phyloP scores from a whole-genome alignment of 768 basidiomycete species.

The Boletus vinaceobasis region DNA sequence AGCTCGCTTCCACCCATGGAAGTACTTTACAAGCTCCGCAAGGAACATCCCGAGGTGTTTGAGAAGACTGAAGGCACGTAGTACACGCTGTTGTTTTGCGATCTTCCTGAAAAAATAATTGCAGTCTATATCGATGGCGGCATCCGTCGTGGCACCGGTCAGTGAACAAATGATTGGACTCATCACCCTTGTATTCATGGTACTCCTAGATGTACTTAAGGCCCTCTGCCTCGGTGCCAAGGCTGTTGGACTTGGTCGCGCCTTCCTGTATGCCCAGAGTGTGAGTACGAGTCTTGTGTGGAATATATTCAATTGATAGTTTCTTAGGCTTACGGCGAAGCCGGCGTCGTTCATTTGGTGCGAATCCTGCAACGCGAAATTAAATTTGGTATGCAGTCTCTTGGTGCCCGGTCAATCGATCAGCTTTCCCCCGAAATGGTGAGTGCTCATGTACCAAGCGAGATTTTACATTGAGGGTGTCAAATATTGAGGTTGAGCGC shows the following conservation, averaged over 20 bases:
- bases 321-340: constrained; percentile 67
- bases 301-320: constrained; percentile 3
- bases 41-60: constrained; percentile 73
- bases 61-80: constrained; percentile 60
- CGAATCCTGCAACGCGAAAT: constrained; percentile 78
- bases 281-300: constrained; percentile 38
- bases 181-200: neutral
- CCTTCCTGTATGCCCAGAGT: constrained; percentile 84
- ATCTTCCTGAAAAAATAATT: constrained; percentile 3
- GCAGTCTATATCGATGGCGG: constrained; percentile 83
- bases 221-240: constrained; percentile 86
- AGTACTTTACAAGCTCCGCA: constrained; percentile 69
- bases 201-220: constrained; percentile 69
- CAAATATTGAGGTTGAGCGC: constrained; percentile 48
- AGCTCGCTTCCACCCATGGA: constrained; percentile 78
- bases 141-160: constrained; percentile 74
- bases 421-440: constrained; percentile 78
- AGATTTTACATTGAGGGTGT: constrained; percentile 1
- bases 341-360: constrained; percentile 63
- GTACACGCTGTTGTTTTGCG: neutral
- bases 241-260: constrained; percentile 81
- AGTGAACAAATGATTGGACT: constrained; percentile 9
- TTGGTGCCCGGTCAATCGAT: constrained; percentile 63
- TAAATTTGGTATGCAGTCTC: constrained; percentile 65
- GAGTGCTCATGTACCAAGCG: constrained; percentile 15